Percentiles rank a stretch among this genome's conserved stretches.
Evolutionary conservation across 179 eudicot species (phyloP).

Genomic region (Spergularia azorica): DNA sequence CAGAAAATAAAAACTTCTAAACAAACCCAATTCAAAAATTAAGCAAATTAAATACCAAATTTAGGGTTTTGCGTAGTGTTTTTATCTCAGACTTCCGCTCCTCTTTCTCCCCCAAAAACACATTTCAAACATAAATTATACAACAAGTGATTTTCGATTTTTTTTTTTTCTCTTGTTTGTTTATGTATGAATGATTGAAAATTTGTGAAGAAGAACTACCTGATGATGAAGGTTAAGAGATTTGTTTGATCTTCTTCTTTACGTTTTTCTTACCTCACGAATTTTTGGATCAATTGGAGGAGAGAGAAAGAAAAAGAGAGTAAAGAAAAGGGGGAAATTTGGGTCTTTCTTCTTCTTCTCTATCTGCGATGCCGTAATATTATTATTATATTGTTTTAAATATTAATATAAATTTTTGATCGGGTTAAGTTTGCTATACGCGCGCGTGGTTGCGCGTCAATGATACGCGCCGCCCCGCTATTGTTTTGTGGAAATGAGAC

Average conservation of each 20-base stretch:
- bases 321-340: neutral
- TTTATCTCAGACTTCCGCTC: neutral
- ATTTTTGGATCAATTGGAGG: constrained; percentile 21
- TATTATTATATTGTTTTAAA: too few relatives aligned
- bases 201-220: constrained; percentile 4
- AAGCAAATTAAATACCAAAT: constrained; percentile 15
- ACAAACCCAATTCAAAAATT: neutral
- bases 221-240: constrained; percentile 10
- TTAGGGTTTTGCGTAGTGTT: constrained; percentile 17
- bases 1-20: constrained; percentile 11
- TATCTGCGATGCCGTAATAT: constrained; percentile 4
- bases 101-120: neutral
- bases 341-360: neutral
- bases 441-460: too few relatives aligned
- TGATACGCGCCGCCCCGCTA: too few relatives aligned
- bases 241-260: neutral
- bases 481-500: too few relatives aligned
- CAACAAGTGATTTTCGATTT: neutral
- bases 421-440: too few relatives aligned
- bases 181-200: neutral
- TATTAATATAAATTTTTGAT: too few relatives aligned
- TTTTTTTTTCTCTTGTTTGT: too few relatives aligned
- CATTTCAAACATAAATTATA: constrained; percentile 11
- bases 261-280: constrained; percentile 9
- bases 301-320: constrained; percentile 15